phyloP scores from a whole-genome alignment of 1,139 yeast species.

The Debaryomyces psychrophilus region DNA sequence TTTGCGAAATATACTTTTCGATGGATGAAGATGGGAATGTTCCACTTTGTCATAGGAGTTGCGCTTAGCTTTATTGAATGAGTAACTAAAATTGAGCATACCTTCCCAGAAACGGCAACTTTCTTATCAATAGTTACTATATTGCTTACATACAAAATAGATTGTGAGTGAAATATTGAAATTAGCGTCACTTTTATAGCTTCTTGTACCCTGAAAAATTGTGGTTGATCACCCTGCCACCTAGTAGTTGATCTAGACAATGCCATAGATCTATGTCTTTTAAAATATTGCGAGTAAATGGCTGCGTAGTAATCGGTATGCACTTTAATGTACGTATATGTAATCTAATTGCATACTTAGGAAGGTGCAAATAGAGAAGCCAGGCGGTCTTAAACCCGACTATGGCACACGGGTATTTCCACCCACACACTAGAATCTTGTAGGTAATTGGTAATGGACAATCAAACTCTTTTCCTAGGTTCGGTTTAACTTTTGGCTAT shows the following conservation, averaged over 20 bases:
- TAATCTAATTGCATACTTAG: background rate
- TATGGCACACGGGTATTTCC: no score
- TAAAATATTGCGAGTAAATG: background rate
- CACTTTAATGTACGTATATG: background rate
- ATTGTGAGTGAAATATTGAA: no score
- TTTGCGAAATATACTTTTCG: background rate
- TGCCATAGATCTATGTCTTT: background rate
- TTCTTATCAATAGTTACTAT: background rate
- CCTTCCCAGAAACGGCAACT: background rate
- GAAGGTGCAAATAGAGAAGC: no score
- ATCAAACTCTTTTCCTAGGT: background rate
- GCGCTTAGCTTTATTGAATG: constrained; percentile 5
- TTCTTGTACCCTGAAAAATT: no score
- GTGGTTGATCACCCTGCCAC: background rate
- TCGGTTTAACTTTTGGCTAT: background rate
- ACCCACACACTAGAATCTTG: no score
- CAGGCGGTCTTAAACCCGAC: no score
- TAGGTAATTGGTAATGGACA: background rate
- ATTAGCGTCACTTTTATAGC: no score
- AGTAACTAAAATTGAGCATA: constrained; percentile 8
- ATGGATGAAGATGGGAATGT: background rate
- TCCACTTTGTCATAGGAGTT: background rate
- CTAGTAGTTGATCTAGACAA: background rate
- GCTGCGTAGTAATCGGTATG: background rate
- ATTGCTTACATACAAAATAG: background rate